Evolutionary conservation across 441 rosid genomes (phyloP).

Genomic region (Brassica balearica): DNA sequence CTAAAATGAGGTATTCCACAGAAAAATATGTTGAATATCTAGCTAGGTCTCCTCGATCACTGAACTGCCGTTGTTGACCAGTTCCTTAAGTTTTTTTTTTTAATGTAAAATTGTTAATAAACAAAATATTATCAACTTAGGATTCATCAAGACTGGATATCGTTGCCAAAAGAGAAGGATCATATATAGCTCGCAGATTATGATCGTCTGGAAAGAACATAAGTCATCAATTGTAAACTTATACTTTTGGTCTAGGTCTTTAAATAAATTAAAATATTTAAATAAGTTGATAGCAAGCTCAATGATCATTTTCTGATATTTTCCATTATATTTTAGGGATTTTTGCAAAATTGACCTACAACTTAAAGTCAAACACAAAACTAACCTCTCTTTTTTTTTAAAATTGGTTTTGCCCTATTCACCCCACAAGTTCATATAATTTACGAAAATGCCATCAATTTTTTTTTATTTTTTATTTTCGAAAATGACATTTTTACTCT

Average conservation of each 20-base stretch:
- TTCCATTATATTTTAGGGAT: neutral
- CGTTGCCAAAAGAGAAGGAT: slow-evolving; percentile 15
- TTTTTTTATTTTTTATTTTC: too few relatives aligned
- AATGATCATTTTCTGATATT: neutral
- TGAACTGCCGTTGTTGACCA: slow-evolving; percentile 38
- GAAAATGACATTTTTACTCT: too few relatives aligned
- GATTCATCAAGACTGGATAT: slow-evolving; percentile 4
- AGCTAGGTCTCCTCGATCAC: slow-evolving; percentile 27
- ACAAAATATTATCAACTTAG: slow-evolving; percentile 1
- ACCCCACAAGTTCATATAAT: too few relatives aligned
- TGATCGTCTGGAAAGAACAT: neutral
- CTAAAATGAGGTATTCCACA: slow-evolving; percentile 16
- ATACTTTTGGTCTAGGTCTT: neutral
- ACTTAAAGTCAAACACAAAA: too few relatives aligned
- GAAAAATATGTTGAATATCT: slow-evolving; percentile 8
- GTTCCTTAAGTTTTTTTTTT: neutral
- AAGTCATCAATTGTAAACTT: neutral
- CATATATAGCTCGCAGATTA: neutral
- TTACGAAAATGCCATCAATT: too few relatives aligned
- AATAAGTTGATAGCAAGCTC: neutral
- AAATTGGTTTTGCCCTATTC: too few relatives aligned
- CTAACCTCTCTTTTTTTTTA: too few relatives aligned
- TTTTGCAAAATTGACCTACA: too few relatives aligned
- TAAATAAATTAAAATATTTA: neutral
- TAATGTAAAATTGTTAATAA: slow-evolving; percentile 7